Conservation (phyloP, 768 basidiomycete species). For the Filobasidium floriforme region DNA sequence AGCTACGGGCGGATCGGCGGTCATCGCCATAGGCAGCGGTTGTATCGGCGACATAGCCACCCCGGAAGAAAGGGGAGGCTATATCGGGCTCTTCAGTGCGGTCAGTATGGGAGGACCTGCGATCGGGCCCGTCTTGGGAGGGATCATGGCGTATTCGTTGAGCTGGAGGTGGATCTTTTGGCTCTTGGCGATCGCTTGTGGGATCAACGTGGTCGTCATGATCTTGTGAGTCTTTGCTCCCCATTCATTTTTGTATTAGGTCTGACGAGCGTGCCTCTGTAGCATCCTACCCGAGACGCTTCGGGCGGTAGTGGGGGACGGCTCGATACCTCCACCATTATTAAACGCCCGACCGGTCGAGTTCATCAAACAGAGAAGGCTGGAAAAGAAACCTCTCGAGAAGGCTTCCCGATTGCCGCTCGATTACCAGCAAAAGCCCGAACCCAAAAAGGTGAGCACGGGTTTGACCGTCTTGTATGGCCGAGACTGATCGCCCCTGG, state of each 20-base stretch:
- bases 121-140: conserved; percentile 51
- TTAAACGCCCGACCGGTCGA: conserved; percentile 34
- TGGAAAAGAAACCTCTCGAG: conserved; percentile 29
- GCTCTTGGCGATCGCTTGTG: conserved; percentile 36
- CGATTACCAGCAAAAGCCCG: conserved; percentile 13
- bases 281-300: conserved; percentile 51
- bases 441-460: conserved; percentile 32
- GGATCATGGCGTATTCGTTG: conserved; percentile 52
- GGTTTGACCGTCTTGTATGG: background rate
- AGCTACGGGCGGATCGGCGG: conserved; percentile 70
- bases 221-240: conserved; percentile 38
- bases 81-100: conserved; percentile 57
- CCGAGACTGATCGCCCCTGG: background rate
- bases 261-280: background rate
- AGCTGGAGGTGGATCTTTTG: conserved; percentile 55
- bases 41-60: conserved; percentile 70
- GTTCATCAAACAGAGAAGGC: conserved; percentile 24
- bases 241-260: background rate
- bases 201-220: conserved; percentile 40
- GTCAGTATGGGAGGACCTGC: conserved; percentile 31
- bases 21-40: conserved; percentile 71
- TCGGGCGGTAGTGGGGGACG: conserved; percentile 40
- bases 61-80: conserved; percentile 65
- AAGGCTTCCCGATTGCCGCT: conserved; percentile 16
- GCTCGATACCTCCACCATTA: conserved; percentile 37